Base-by-base conservation (phyloP, 192 early-diverging fungal genomes). In the Blastocladiella britannica region DNA sequence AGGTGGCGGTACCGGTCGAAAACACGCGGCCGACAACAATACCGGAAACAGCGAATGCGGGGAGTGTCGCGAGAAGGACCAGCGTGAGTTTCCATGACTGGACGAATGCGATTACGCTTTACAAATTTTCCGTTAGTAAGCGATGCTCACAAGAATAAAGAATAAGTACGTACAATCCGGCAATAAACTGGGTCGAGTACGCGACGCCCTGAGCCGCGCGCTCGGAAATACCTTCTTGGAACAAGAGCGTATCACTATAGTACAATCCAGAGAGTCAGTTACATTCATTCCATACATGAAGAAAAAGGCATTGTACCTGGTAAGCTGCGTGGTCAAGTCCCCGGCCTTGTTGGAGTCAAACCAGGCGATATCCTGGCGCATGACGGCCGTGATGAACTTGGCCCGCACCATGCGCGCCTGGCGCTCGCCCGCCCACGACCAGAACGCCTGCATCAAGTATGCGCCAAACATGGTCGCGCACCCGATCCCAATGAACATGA, bases 291-390 rank as follows among this genome's bases (percentile, higher is more conserved):
- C n/a, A n/a, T n/a, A n/a, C n/a, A n/a, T n/a, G n/a, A n/a, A n/a
- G n/a, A n/a, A n/a, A n/a, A n/a, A n/a, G n/a, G n/a, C n/a, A n/a
- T n/a, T 20, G 37, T 20, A 47, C 37, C 37, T 47, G 15, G 37
- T 47, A 2, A 96, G 78, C 25, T 88, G 83, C 26, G 89, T 87
- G 5, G 87, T 85, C 43, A 96, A 75, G 55, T 85, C 84, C 53
- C 87, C 91, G 25, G 81, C 76, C 56, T 76, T 73, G 37, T 67
- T 71, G 24, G 72, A 63, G 56, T 96, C 92, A 64, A 92, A 91
- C 83, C 87, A 96, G 20, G 74, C 77, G 43, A 88, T 79, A 26
- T 93, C 83, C 66, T 96, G 92, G 51, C 87, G 76, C 55, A 96
- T 71, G 55, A 93, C 82, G 6, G 86, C 63, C 27, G 68, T 64